Percentiles rank a stretch among this genome's conserved stretches.
phyloP scores from a whole-genome alignment of 1,284 basidiomycete species.

The Irpex sp. region DNA sequence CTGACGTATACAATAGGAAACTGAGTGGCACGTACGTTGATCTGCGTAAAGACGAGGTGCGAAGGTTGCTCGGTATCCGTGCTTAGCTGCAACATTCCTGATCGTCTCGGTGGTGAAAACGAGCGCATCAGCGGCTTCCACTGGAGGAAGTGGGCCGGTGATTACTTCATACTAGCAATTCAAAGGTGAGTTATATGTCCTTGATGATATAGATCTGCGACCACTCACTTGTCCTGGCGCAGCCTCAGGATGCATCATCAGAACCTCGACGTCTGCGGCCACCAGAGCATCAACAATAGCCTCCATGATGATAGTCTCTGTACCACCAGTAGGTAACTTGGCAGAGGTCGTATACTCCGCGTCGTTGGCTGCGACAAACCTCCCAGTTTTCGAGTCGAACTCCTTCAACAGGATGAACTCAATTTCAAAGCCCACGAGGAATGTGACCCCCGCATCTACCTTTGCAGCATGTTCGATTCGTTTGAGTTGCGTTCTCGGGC shows the following conservation, averaged over 20 bases:
- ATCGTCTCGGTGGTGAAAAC: constrained; percentile 68
- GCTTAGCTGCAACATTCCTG: constrained; percentile 55
- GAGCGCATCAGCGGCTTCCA: constrained; percentile 65
- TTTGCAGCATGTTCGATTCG: constrained; percentile 43
- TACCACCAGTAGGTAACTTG: constrained; percentile 24
- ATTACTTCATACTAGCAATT: constrained; percentile 53
- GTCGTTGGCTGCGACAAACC: constrained; percentile 38
- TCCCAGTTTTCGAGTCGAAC: constrained; percentile 27
- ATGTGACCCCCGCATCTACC: constrained; percentile 37
- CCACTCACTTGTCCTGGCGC: constrained; percentile 61
- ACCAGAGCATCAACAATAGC: constrained; percentile 32
- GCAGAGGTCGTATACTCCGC: constrained; percentile 48
- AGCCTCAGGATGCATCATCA: constrained; percentile 50
- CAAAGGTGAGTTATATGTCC: neutral
- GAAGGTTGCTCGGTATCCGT: constrained; percentile 65
- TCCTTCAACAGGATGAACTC: constrained; percentile 54
- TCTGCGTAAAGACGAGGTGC: constrained; percentile 51
- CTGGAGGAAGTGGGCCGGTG: constrained; percentile 59
- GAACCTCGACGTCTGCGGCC: constrained; percentile 31
- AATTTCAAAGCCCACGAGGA: constrained; percentile 67
- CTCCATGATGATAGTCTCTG: constrained; percentile 28
- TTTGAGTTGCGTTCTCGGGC: constrained; percentile 51
- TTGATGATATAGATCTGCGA: neutral
- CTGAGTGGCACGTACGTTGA: constrained; percentile 30
- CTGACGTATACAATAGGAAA: neutral